Conservation (phyloP, 768 basidiomycete genomes). For the Boletellus sp. region DNA sequence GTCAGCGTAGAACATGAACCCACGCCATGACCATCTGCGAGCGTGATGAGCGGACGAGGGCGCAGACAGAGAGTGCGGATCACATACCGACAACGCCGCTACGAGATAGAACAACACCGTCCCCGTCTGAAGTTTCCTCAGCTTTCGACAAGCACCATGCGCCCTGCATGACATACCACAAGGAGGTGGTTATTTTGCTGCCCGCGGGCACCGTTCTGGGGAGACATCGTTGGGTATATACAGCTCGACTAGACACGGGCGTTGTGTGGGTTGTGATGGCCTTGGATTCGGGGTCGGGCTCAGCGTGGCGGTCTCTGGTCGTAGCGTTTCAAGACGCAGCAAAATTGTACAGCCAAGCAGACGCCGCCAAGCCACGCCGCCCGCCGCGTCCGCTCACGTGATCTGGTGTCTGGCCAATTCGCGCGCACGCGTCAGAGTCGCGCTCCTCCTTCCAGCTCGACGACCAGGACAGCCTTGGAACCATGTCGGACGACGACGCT, state of each 20-base stretch:
- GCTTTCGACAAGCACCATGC: background rate
- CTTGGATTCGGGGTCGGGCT: background rate
- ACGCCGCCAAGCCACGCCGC: no score
- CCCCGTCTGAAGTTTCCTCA: conserved; percentile 45
- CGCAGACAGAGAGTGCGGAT: background rate
- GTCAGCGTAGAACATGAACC: conserved; percentile 22
- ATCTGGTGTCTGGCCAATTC: background rate
- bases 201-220: conserved; percentile 24
- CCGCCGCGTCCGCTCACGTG: conserved; percentile 20
- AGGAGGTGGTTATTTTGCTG: conserved; percentile 32
- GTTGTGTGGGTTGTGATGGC: background rate
- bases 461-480: conserved; percentile 5
- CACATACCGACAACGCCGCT: conserved; percentile 80
- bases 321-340: conserved; percentile 7
- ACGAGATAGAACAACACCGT: conserved; percentile 85
- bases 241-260: background rate
- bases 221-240: conserved; percentile 17
- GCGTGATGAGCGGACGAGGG: conserved; percentile 1
- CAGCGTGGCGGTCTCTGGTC: background rate
- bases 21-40: conserved; percentile 89
- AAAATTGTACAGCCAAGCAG: background rate
- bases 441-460: conserved; percentile 1
- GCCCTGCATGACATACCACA: conserved; percentile 25
- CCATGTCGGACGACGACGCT: conserved; percentile 25
- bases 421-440: conserved; percentile 8